Percentiles rank a stretch among this genome's conserved stretches.
These are phyloP conservation scores for Catharanthus roseus DNA, from an alignment of 257 asterid genomes.

Conservation along the genomic window DNA sequence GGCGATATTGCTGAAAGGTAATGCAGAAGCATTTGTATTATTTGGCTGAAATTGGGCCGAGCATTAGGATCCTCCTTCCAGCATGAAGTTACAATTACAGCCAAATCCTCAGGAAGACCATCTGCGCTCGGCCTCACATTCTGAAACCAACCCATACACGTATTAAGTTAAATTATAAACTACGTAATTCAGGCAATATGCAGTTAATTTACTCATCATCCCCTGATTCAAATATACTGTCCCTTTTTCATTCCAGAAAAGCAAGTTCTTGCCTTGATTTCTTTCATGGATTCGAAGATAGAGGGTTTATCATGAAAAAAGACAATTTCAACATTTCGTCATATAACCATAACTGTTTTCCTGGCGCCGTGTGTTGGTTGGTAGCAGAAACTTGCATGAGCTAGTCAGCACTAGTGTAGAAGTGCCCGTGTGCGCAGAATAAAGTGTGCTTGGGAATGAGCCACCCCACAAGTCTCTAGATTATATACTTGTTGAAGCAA, in stretches of 20 bases:
- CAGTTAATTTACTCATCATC: background rate
- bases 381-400: too few species aligned
- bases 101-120: constrained; percentile 70
- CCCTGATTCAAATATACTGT: background rate
- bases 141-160: constrained; percentile 33
- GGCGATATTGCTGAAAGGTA: constrained; percentile 67
- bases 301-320: background rate
- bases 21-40: constrained; percentile 87
- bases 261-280: background rate
- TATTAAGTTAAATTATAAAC: background rate
- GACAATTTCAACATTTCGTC: background rate
- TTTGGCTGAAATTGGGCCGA: constrained; percentile 86
- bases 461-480: too few species aligned
- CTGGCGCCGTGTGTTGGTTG: too few species aligned
- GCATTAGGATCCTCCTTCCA: constrained; percentile 84
- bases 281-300: background rate
- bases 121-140: constrained; percentile 85
- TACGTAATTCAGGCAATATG: background rate
- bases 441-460: too few species aligned
- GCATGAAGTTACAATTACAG: constrained; percentile 74
- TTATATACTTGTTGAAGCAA: too few species aligned
- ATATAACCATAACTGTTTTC: too few species aligned
- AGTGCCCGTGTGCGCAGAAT: too few species aligned
- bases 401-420: too few species aligned
- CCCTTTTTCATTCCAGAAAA: background rate